These are phyloP conservation scores for Mucor mucedo DNA, from an alignment of 371 early-diverging fungal species.

Conservation along the genomic window DNA sequence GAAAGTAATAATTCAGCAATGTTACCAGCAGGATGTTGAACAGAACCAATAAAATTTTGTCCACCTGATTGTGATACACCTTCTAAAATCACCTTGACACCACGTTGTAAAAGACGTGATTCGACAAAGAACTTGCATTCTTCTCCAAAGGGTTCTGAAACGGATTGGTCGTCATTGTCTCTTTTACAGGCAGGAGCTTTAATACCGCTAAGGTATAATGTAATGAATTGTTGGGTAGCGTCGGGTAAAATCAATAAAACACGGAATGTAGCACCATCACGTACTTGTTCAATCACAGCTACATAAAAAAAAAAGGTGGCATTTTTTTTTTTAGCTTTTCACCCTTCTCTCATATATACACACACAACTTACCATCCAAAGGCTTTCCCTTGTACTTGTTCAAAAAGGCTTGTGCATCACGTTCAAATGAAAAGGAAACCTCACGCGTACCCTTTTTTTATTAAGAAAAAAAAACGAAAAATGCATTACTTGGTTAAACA, in stretches of 20 bases:
- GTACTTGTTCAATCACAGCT: constrained; percentile 92
- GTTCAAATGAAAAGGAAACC: constrained; percentile 62
- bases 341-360: background rate
- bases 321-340: background rate
- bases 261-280: constrained; percentile 90
- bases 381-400: constrained; percentile 80
- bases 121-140: constrained; percentile 94
- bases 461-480: background rate
- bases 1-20: constrained; percentile 88
- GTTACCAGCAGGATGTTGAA: constrained; percentile 89
- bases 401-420: constrained; percentile 78
- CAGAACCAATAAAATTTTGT: constrained; percentile 76
- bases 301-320: background rate
- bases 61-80: constrained; percentile 61
- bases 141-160: constrained; percentile 90
- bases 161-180: constrained; percentile 63
- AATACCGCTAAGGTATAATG: constrained; percentile 85
- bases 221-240: constrained; percentile 69
- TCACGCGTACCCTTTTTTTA: constrained; percentile 56
- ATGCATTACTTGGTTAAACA: background rate
- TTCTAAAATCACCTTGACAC: constrained; percentile 86
- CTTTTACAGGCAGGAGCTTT: constrained; percentile 85
- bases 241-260: constrained; percentile 73
- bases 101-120: constrained; percentile 86
- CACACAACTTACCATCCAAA: constrained; percentile 66